These are phyloP conservation scores for Aspergillus sp. DNA, from an alignment of 2,329 filamentous ascomycete genomes.

Conservation along the genomic window DNA sequence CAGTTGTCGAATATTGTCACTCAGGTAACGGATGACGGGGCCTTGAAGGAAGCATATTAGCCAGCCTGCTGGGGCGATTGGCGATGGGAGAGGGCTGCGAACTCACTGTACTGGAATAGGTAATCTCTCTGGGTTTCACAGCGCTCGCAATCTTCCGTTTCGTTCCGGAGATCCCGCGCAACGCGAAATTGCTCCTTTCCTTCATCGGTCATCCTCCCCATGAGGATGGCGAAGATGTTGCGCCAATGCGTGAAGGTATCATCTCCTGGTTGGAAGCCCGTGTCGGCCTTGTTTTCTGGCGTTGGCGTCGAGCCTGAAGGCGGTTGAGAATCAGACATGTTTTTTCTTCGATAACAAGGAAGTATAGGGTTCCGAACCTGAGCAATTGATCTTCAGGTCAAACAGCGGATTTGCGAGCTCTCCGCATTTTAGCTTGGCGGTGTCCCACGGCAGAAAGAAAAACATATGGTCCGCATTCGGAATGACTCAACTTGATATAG, in stretches of 20 bases:
- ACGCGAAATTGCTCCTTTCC: constrained; percentile 77
- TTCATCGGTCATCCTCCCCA: constrained; percentile 70
- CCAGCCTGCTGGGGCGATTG: not conserved
- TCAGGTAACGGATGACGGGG: constrained; percentile 84
- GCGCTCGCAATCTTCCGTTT: constrained; percentile 75
- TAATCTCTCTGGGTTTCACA: constrained; percentile 85
- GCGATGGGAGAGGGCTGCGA: not conserved
- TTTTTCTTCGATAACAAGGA: constrained; percentile 5
- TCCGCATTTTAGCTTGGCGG: constrained; percentile 35
- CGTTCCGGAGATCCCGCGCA: constrained; percentile 74
- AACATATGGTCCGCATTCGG: constrained; percentile 14
- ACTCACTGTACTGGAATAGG: constrained; percentile 73
- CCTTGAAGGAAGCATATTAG: constrained; percentile 41
- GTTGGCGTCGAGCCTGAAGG: constrained; percentile 23
- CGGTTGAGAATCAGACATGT: constrained; percentile 38
- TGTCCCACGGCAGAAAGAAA: constrained; percentile 35
- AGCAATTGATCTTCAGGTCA: constrained; percentile 11
- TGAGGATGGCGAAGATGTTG: constrained; percentile 83
- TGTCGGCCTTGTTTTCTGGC: constrained; percentile 32
- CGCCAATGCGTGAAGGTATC: constrained; percentile 65
- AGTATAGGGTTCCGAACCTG: not conserved
- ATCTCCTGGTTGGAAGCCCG: constrained; percentile 46
- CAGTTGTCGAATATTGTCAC: constrained; percentile 76
- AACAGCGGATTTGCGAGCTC: constrained; percentile 25
- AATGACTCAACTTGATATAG: constrained; percentile 10